phyloP scores from a whole-genome alignment of 441 rosid species.

The Populus trichocarpa region DNA sequence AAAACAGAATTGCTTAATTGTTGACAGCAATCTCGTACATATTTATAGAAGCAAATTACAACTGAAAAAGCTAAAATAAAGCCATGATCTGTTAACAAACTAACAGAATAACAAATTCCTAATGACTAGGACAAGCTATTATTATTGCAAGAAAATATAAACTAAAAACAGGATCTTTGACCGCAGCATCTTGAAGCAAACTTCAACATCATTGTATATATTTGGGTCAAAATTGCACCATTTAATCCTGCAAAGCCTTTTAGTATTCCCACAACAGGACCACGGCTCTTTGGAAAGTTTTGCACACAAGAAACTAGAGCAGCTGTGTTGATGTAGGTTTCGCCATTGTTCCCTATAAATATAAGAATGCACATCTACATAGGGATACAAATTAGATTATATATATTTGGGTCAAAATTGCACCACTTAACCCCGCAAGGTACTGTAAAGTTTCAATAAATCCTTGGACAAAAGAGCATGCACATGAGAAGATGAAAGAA shows the following conservation, averaged over 20 bases:
- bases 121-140: too few relatives aligned
- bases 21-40: too few relatives aligned
- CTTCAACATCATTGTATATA: constrained; percentile 36
- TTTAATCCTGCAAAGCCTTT: constrained; percentile 95
- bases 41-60: too few relatives aligned
- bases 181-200: too few relatives aligned
- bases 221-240: constrained; percentile 92
- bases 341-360: constrained; percentile 85
- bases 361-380: constrained; percentile 86
- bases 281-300: constrained; percentile 92
- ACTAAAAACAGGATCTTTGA: too few relatives aligned
- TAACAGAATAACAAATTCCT: too few relatives aligned
- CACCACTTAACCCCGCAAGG: not conserved
- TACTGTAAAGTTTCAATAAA: not conserved
- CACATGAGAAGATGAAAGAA: not conserved
- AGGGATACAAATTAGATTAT: constrained; percentile 7
- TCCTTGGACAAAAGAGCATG: not conserved
- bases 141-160: too few relatives aligned
- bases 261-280: constrained; percentile 94
- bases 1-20: too few relatives aligned
- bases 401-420: too few relatives aligned
- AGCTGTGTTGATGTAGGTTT: constrained; percentile 91
- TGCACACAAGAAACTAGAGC: constrained; percentile 92
- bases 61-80: too few relatives aligned
- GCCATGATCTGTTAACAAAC: too few relatives aligned